Conservation (phyloP, 805 yeast genomes). For the Metschnikowia orientalis region DNA sequence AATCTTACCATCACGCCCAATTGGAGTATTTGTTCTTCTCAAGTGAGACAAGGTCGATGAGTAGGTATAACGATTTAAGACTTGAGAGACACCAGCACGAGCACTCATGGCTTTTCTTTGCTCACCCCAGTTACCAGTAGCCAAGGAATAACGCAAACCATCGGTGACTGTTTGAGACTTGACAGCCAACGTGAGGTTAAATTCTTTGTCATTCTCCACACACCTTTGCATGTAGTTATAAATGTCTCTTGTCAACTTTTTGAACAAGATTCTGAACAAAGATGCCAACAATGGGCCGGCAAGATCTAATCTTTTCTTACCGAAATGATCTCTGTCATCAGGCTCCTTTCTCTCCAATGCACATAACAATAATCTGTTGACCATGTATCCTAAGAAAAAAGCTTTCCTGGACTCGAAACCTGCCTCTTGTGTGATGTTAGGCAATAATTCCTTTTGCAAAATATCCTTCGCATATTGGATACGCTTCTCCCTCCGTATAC, state of each 20-base stretch:
- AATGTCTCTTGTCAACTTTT: conserved; percentile 92
- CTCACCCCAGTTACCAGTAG: conserved; percentile 99
- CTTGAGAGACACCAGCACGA: conserved; percentile 99
- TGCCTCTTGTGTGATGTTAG: conserved; percentile 95
- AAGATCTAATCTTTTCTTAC: conserved; percentile 95
- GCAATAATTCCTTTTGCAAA: conserved; percentile 90
- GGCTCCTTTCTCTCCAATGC: conserved; percentile 97
- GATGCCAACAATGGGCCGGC: conserved; percentile 98
- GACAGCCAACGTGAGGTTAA: conserved; percentile 93
- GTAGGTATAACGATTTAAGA: conserved; percentile 93
- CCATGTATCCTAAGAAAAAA: conserved; percentile 96
- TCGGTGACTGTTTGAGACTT: conserved; percentile 96
- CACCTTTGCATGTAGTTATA: conserved; percentile 98
- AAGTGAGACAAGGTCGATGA: conserved; percentile 98
- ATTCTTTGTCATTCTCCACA: conserved; percentile 95
- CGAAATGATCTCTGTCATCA: conserved; percentile 99
- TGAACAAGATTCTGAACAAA: conserved; percentile 89
- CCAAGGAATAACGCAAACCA: conserved; percentile 94
- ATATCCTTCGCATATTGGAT: conserved; percentile 97
- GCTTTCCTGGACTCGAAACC: conserved; percentile 98
- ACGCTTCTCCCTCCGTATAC: conserved; percentile 96
- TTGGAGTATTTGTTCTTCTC: conserved; percentile 98
- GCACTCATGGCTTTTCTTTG: conserved; percentile 99
- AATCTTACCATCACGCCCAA: conserved; percentile 98
- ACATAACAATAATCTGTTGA: conserved; percentile 87